Evolutionary conservation across 371 early-diverging fungal genomes (phyloP).

Genomic region (Chytridiales sp.): DNA sequence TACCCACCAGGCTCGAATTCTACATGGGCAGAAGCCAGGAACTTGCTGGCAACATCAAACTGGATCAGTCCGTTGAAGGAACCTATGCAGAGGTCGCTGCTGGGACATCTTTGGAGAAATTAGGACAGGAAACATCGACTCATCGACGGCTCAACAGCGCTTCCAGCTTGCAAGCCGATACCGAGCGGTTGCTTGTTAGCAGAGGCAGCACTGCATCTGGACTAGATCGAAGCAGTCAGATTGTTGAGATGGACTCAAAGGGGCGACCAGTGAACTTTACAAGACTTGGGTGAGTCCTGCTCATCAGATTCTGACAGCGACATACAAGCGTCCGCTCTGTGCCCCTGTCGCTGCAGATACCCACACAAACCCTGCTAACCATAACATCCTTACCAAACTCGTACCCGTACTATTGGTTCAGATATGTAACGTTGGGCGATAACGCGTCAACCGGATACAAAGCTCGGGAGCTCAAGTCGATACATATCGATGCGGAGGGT

Average conservation of each 20-base stretch:
- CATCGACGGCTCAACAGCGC: neutral
- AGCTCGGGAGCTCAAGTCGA: slow-evolving; percentile 72
- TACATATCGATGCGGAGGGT: slow-evolving; percentile 70
- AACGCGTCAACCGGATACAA: slow-evolving; percentile 53
- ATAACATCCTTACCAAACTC: no score
- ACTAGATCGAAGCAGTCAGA: no score
- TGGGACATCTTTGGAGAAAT: no score
- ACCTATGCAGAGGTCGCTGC: neutral
- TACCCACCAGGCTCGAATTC: slow-evolving; percentile 73
- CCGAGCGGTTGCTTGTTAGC: neutral
- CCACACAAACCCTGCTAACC: no score
- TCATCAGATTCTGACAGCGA: neutral
- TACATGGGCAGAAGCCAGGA: slow-evolving; percentile 54
- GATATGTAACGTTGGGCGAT: slow-evolving; percentile 55
- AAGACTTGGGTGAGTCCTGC: slow-evolving; percentile 29
- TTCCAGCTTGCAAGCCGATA: neutral
- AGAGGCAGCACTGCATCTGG: neutral
- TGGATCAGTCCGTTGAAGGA: neutral
- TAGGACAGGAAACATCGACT: no score
- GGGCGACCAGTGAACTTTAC: slow-evolving; percentile 19
- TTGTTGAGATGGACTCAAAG: no score
- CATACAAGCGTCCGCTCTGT: neutral
- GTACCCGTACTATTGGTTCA: slow-evolving; percentile 9
- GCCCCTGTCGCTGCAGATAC: neutral
- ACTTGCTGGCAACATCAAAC: no score